Evolutionary conservation across 768 basidiomycete species (phyloP).

Genomic region (Arthromyces matolae): DNA sequence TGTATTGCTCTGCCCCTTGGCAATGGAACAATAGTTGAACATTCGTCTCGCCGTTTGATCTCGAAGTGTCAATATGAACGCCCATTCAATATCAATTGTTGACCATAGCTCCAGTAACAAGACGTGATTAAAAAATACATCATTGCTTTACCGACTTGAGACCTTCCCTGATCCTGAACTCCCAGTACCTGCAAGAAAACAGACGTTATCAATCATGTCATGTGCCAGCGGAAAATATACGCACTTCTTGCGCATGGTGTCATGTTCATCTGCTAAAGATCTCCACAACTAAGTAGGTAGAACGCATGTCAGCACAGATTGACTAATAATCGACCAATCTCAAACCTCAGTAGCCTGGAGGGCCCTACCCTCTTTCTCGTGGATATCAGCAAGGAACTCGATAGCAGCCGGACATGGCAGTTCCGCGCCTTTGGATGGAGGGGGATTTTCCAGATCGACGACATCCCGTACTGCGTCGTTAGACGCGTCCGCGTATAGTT

Average conservation of each 20-base stretch:
- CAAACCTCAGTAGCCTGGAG: slow-evolving; percentile 47
- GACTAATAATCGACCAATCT: not conserved
- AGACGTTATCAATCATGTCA: not conserved
- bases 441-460: slow-evolving; percentile 74
- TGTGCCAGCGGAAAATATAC: slow-evolving; percentile 6
- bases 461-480: slow-evolving; percentile 31
- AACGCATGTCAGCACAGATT: not conserved
- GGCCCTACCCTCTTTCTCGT: slow-evolving; percentile 50
- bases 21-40: no score
- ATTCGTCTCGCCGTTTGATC: no score
- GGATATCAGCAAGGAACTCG: slow-evolving; percentile 81
- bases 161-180: slow-evolving; percentile 61
- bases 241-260: slow-evolving; percentile 75
- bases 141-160: slow-evolving; percentile 17
- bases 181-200: slow-evolving; percentile 60
- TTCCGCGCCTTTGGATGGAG: slow-evolving; percentile 58
- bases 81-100: no score
- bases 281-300: slow-evolving; percentile 56
- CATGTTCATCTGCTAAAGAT: slow-evolving; percentile 62
- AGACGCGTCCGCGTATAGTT: slow-evolving; percentile 50
- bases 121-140: no score
- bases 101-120: no score
- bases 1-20: no score
- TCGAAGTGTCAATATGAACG: no score
- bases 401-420: slow-evolving; percentile 77